These are phyloP conservation scores for Tolypocladium amazonense DNA, from an alignment of 2,329 filamentous ascomycete genomes.

Conservation along the genomic window DNA sequence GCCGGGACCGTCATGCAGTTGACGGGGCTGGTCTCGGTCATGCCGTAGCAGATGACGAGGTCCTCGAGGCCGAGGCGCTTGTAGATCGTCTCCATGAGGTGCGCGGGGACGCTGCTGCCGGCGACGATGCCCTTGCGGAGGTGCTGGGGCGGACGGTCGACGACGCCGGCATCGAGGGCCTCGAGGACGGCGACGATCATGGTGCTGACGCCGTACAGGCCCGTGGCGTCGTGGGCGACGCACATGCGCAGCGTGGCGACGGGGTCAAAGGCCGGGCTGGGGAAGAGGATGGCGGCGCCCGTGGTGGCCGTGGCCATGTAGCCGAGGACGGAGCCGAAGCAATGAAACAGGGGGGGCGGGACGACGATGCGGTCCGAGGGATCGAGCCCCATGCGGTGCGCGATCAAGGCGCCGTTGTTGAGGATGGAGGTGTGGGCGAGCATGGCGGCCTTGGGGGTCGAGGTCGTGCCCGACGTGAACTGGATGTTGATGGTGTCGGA, in stretches of 20 bases:
- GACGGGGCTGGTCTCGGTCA: conserved; percentile 82
- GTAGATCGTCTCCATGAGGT: conserved; percentile 70
- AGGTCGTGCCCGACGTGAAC: conserved; percentile 94
- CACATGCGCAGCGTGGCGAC: conserved; percentile 53
- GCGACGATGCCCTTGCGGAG: conserved; percentile 87
- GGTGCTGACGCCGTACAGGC: conserved; percentile 80
- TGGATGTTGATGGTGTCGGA: conserved; percentile 86
- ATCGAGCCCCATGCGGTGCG: conserved; percentile 70
- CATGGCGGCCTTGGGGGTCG: conserved; percentile 82
- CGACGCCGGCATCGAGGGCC: conserved; percentile 43
- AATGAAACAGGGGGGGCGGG: conserved; percentile 78
- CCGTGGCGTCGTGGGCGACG: conserved; percentile 43
- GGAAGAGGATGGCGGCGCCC: conserved; percentile 73
- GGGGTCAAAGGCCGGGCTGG: conserved; percentile 79
- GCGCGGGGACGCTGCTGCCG: conserved; percentile 72
- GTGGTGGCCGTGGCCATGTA: conserved; percentile 87
- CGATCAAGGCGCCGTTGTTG: conserved; percentile 85
- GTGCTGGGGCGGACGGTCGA: conserved; percentile 12
- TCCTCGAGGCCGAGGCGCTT: conserved; percentile 64
- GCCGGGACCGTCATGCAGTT: conserved; percentile 71
- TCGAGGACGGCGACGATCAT: conserved; percentile 91
- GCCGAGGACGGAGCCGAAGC: conserved; percentile 86
- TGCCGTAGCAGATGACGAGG: conserved; percentile 89
- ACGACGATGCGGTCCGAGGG: conserved; percentile 68
- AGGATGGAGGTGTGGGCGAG: conserved; percentile 77